These are phyloP conservation scores for Rhizopogon vesiculosus DNA, from an alignment of 768 basidiomycete species.

Conservation along the genomic window DNA sequence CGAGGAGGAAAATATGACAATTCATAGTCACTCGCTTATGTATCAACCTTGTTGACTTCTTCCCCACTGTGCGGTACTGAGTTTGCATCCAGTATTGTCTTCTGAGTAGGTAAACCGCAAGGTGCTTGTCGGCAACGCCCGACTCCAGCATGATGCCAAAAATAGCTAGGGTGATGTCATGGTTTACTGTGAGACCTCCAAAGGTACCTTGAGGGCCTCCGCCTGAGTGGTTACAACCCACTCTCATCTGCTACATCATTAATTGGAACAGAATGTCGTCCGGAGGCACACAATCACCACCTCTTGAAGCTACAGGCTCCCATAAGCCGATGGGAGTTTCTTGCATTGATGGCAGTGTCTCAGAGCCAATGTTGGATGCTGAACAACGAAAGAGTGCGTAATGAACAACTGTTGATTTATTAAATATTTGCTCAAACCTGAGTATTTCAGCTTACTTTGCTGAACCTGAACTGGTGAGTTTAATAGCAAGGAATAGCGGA, in stretches of 20 bases:
- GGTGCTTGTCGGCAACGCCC: too few relatives aligned
- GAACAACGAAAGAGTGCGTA: slow-evolving; percentile 41
- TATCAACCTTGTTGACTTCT: too few relatives aligned
- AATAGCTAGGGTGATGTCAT: background rate
- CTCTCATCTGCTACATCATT: background rate
- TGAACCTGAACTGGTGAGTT: background rate
- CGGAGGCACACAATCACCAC: slow-evolving; percentile 50
- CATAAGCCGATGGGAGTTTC: slow-evolving; percentile 45
- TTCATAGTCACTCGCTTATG: too few relatives aligned
- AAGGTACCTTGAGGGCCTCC: too few relatives aligned
- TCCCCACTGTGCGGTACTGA: too few relatives aligned
- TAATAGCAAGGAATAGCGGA: background rate
- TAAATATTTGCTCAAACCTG: background rate
- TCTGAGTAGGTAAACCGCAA: too few relatives aligned
- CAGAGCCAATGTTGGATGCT: slow-evolving; percentile 32
- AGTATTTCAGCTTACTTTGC: slow-evolving; percentile 15
- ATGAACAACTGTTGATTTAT: background rate
- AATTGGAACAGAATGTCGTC: slow-evolving; percentile 8
- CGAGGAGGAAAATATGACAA: too few relatives aligned
- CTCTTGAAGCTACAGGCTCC: slow-evolving; percentile 45
- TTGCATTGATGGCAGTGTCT: slow-evolving; percentile 33
- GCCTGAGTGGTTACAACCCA: background rate
- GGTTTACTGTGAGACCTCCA: background rate
- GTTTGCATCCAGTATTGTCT: too few relatives aligned
- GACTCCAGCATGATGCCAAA: too few relatives aligned